phyloP scores from a whole-genome alignment of 345 rosid species.

The Salix dunnii region DNA sequence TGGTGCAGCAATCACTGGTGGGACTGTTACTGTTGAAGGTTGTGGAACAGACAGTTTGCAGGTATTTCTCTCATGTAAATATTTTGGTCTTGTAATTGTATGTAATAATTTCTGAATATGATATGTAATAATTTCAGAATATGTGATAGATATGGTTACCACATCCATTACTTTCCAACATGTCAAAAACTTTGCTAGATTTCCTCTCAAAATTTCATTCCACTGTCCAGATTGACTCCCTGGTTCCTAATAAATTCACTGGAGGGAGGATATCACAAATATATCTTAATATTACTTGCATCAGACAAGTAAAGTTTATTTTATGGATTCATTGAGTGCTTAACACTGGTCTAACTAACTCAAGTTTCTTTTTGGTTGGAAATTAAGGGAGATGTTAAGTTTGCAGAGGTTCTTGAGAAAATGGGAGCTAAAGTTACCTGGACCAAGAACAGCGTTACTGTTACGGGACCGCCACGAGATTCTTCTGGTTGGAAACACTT shows the following conservation, averaged over 20 bases:
- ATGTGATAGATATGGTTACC: neutral
- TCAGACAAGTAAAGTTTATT: neutral
- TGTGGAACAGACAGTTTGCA: constrained; percentile 93
- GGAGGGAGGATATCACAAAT: neutral
- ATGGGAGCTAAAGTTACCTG: constrained; percentile 94
- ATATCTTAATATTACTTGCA: neutral
- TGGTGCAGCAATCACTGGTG: constrained; percentile 95
- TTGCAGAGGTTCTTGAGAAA: constrained; percentile 91
- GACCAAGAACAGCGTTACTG: constrained; percentile 90
- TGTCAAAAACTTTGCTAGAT: neutral
- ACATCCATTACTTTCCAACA: constrained; percentile 1
- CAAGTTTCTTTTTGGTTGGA: constrained; percentile 1
- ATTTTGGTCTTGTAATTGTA: neutral
- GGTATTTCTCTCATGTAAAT: constrained; percentile 35
- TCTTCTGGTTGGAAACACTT: constrained; percentile 70
- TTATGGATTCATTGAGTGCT: neutral
- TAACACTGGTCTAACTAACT: neutral
- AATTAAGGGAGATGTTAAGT: constrained; percentile 82
- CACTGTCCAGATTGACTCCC: constrained; percentile 1
- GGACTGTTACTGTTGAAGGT: constrained; percentile 91
- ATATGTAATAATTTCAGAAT: neutral
- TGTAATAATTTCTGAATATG: neutral
- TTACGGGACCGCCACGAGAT: constrained; percentile 78
- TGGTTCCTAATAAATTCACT: neutral
- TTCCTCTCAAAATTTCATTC: constrained; percentile 1